Conservation (phyloP, 768 basidiomycete genomes). For the Boletellus ananas region DNA sequence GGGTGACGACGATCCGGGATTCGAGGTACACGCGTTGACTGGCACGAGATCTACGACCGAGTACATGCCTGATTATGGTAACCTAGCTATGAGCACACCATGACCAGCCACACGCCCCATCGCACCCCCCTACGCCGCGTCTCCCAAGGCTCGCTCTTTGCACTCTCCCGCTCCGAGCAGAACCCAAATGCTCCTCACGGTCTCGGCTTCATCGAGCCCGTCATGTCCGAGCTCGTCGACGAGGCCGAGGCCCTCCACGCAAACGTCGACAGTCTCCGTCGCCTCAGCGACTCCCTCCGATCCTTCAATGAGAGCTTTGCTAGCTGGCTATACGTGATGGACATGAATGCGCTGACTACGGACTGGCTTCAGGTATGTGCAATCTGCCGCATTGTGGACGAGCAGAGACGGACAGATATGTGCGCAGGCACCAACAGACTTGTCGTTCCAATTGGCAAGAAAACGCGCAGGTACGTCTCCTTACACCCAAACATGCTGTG, state of each 20-base stretch:
- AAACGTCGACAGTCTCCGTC: conserved; percentile 68
- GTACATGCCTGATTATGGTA: no score
- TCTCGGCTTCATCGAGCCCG: conserved; percentile 80
- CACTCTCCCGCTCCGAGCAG: conserved; percentile 68
- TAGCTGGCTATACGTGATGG: conserved; percentile 86
- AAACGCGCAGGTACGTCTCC: conserved; percentile 52
- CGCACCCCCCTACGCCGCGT: conserved; percentile 84
- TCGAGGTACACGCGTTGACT: no score
- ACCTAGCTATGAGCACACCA: no score
- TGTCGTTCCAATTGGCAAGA: conserved; percentile 56
- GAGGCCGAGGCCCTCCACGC: conserved; percentile 78
- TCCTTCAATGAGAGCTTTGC: conserved; percentile 93
- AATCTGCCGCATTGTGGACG: background rate
- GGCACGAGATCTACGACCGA: no score
- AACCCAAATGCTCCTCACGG: conserved; percentile 77
- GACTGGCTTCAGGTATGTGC: conserved; percentile 79
- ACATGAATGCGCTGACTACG: conserved; percentile 92
- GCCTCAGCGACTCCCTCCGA: conserved; percentile 69
- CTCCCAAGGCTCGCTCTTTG: conserved; percentile 87
- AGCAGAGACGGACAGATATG: background rate
- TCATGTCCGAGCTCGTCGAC: conserved; percentile 81
- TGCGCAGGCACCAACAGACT: conserved; percentile 54
- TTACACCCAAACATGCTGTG: background rate
- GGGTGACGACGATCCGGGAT: no score
- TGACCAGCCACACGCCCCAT: conserved; percentile 37